Evolutionary conservation across 352 stramenopile genomes (phyloP), one percentile per base, ranked within the genome.

Genomic region (Globisporangium sylvaticum): DNA sequence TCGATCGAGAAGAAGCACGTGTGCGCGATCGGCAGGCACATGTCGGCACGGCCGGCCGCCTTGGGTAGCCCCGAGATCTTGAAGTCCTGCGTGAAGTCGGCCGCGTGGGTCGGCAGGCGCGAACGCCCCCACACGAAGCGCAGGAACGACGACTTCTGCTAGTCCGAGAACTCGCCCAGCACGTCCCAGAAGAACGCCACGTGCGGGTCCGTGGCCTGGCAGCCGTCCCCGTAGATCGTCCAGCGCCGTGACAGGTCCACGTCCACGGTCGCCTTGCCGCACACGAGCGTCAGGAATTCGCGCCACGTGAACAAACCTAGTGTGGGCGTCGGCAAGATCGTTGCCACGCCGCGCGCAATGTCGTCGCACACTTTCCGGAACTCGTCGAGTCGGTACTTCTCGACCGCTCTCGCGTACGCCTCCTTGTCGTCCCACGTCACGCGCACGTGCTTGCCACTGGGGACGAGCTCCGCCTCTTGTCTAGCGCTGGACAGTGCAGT

Each of bases 1-100:
- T 96, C 88, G 62, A 96, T 92, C 34, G 88, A 96, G 70, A 96
- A 96, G 71, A 96, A 96, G 89, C 88, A 96, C 24, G 88, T 96
- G 66, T 96, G 87, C 1, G 88, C 88, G 67, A 95, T 91, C 14
- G 88, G 88, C 22, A 96, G 70, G 67, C 95, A 96, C 70, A 88
- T 80, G 66, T 96, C 88, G 7, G 88, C 79, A 4, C 87, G 81
- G 0, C 81, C 84, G 1, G 75, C 74, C 48, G 87, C 83, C 63
- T 93, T 95, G 1, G 91, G 90, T 29, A 96, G 65, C 0, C 84
- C 88, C 10, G 86, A 91, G 68, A 96, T 94, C 69, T 96, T 96
- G 62, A 96, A 96, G 66, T 96, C 87, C 46, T 96, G 88, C 5
- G 88, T 95, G 66, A 96, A 91, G 74, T 98, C 77, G 77, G 89